Percentiles rank a stretch among this genome's conserved stretches.
These are phyloP conservation scores for Petasospora rhodanensis DNA, from an alignment of 1,139 yeast species.

Conservation along the genomic window DNA sequence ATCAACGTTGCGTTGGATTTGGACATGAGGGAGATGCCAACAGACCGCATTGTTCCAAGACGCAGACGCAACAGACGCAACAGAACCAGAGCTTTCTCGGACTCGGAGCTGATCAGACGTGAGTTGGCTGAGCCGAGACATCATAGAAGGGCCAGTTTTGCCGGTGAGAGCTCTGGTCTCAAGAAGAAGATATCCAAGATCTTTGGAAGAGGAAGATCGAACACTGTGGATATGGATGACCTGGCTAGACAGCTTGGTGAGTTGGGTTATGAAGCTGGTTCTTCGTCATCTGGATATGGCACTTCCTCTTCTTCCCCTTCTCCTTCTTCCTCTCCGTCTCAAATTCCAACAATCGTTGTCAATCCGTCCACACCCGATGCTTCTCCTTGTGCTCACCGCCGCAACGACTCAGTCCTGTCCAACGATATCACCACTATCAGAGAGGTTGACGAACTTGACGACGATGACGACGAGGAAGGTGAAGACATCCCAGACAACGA, in stretches of 20 bases:
- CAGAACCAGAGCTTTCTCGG: conserved; percentile 23
- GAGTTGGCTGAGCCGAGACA: conserved; percentile 21
- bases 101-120: conserved; percentile 21
- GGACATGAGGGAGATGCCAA: conserved; percentile 54
- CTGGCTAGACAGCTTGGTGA: conserved; percentile 3
- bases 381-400: too few species aligned
- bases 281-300: too few species aligned
- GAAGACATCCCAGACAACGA: conserved; percentile 16
- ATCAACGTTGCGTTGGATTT: conserved; percentile 63
- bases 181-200: conserved; percentile 16
- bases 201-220: conserved; percentile 13
- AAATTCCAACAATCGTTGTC: too few species aligned
- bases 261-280: too few species aligned
- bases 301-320: too few species aligned
- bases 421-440: conserved; percentile 1
- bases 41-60: conserved; percentile 70
- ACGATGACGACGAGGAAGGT: conserved; percentile 29
- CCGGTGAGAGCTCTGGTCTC: conserved; percentile 11
- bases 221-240: conserved; percentile 8
- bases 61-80: conserved; percentile 45
- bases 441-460: conserved; percentile 10
- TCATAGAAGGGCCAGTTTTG: conserved; percentile 21
- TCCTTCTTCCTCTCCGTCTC: too few species aligned
- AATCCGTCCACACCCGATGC: too few species aligned
- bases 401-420: conserved; percentile 1